These are phyloP conservation scores for Solanum chiquidenum DNA, from an alignment of 257 asterid genomes.

Conservation along the genomic window DNA sequence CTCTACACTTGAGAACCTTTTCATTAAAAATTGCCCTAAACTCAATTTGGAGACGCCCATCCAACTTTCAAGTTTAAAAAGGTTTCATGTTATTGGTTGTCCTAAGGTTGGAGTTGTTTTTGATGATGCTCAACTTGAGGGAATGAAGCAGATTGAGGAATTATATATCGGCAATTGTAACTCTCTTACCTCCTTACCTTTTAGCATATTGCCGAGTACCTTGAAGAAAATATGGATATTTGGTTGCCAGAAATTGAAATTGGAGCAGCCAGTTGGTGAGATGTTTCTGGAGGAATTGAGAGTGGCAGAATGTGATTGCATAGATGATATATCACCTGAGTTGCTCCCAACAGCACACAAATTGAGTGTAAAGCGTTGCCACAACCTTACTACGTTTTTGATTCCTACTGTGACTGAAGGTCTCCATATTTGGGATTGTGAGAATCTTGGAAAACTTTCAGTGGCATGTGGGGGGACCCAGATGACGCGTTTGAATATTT, in stretches of 20 bases:
- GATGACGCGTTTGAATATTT: not conserved
- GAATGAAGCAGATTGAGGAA: not conserved
- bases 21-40: no score
- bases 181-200: not conserved
- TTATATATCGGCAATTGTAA: not conserved
- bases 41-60: not conserved
- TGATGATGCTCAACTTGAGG: not conserved
- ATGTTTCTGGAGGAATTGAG: rapidly evolving
- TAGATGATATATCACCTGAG: not conserved
- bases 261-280: not conserved
- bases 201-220: not conserved
- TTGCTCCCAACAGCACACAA: not conserved
- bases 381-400: not conserved
- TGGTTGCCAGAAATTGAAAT: not conserved
- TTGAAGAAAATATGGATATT: rapidly evolving
- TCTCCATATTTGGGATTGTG: rapidly evolving
- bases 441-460: not conserved
- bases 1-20: no score
- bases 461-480: not conserved
- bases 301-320: rapidly evolving
- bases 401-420: not conserved
- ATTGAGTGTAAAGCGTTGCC: rapidly evolving
- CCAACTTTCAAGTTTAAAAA: not conserved
- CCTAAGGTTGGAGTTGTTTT: not conserved
- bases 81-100: not conserved